These are phyloP conservation scores for Clitopilus passeckerianus DNA, from an alignment of 768 basidiomycete genomes.

Conservation along the genomic window DNA sequence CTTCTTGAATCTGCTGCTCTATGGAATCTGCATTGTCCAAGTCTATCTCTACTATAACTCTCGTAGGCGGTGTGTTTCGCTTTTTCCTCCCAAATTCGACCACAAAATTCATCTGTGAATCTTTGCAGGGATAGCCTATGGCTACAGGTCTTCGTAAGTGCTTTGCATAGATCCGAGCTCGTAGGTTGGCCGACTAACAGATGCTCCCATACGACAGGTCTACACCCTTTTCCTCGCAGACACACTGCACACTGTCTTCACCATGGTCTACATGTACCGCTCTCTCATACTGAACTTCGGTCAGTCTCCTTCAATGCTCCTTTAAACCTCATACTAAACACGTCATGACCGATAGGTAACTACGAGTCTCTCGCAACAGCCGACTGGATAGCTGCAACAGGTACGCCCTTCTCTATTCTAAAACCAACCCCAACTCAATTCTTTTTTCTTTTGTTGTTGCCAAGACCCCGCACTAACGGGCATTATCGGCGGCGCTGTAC, in stretches of 20 bases:
- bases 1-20: neutral
- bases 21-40: neutral
- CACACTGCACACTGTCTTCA: neutral
- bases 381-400: neutral
- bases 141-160: neutral
- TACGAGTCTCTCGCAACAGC: neutral
- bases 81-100: too few relatives aligned
- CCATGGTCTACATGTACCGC: neutral
- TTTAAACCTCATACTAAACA: neutral
- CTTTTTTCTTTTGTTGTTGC: neutral
- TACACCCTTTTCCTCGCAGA: neutral
- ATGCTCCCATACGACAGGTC: neutral
- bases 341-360: neutral
- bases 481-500: neutral
- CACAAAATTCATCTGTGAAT: too few relatives aligned
- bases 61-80: neutral
- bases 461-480: neutral
- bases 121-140: neutral
- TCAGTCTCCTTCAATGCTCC: neutral
- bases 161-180: neutral
- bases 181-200: neutral
- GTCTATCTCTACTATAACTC: neutral
- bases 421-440: neutral
- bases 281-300: neutral
- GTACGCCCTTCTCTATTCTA: neutral